A percentile compares a stretch with the other conserved stretches of the same genome.
Conservation (phyloP, 371 early-diverging fungal genomes). For the Rhizopus sp. region DNA sequence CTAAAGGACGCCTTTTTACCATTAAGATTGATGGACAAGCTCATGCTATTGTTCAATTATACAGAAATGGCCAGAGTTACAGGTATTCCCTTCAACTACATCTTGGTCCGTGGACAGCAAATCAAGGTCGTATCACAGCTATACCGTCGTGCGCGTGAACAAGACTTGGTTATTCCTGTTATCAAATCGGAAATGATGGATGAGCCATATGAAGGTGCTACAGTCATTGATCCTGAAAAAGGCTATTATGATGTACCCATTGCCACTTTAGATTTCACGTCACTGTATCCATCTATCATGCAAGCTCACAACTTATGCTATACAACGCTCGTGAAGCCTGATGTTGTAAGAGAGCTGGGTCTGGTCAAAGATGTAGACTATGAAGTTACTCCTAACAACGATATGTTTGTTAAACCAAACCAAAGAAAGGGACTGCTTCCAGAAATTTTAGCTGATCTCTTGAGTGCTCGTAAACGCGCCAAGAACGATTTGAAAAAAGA, state of each 20-base stretch:
- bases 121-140: slow-evolving; percentile 98
- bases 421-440: slow-evolving; percentile 94
- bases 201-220: slow-evolving; percentile 98
- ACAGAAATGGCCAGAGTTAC: slow-evolving; percentile 99
- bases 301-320: slow-evolving; percentile 99
- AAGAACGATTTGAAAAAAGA: slow-evolving; percentile 94
- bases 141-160: slow-evolving; percentile 85
- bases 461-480: slow-evolving; percentile 96
- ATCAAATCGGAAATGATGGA: slow-evolving; percentile 80
- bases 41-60: slow-evolving; percentile 98
- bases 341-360: slow-evolving; percentile 60
- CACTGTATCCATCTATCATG: slow-evolving; percentile 99
- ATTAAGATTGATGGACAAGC: slow-evolving; percentile 93
- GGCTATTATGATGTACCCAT: slow-evolving; percentile 98
- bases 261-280: slow-evolving; percentile 99
- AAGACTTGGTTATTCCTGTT: slow-evolving; percentile 93
- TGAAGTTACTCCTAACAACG: slow-evolving; percentile 86
- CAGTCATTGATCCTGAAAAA: slow-evolving; percentile 97
- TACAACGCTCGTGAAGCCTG: slow-evolving; percentile 82
- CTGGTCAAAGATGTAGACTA: slow-evolving; percentile 85
- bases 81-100: slow-evolving; percentile 96
- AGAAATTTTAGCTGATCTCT: slow-evolving; percentile 89
- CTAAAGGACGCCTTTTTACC: slow-evolving; percentile 99
- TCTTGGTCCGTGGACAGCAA: slow-evolving; percentile 96
- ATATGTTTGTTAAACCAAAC: slow-evolving; percentile 80